Evolutionary conservation across 2,329 filamentous ascomycete species (phyloP).

Genomic region (Colletotrichum sp.): DNA sequence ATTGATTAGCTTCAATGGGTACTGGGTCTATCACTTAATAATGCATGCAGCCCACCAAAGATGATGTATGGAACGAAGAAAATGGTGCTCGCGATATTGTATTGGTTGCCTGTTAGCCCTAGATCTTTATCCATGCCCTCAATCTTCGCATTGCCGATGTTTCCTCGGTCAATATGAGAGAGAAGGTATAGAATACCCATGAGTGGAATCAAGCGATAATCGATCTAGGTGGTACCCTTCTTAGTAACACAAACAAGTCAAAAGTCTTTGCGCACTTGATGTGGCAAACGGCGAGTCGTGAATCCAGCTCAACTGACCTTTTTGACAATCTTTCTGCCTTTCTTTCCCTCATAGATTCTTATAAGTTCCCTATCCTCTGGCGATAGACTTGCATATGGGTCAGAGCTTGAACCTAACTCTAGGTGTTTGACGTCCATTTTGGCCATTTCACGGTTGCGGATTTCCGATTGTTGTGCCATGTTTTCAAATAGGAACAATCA

Average conservation of each 20-base stretch:
- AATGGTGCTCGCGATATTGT: constrained; percentile 5
- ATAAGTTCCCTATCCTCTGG: neutral
- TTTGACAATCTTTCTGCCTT: constrained; percentile 20
- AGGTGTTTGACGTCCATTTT: neutral
- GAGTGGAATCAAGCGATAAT: constrained; percentile 23
- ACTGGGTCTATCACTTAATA: neutral
- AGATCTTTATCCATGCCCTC: constrained; percentile 6
- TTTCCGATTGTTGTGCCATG: neutral
- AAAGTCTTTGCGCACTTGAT: neutral
- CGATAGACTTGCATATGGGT: neutral
- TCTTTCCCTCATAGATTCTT: neutral
- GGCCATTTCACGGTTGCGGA: neutral
- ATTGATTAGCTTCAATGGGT: constrained; percentile 47
- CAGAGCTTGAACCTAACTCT: neutral
- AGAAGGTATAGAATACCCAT: constrained; percentile 23
- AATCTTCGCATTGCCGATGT: constrained; percentile 10
- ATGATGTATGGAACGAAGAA: constrained; percentile 60
- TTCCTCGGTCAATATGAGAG: constrained; percentile 21
- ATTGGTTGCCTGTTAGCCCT: neutral
- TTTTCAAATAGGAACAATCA: neutral
- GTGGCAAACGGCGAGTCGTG: neutral
- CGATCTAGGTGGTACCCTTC: constrained; percentile 11
- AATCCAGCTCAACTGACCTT: neutral
- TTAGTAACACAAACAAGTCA: neutral
- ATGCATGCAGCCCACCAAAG: constrained; percentile 37